Evolutionary conservation across 1,284 basidiomycete genomes (phyloP), one percentile per base, ranked within the genome.

Genomic region (Filobasidium uniguttulatum): DNA sequence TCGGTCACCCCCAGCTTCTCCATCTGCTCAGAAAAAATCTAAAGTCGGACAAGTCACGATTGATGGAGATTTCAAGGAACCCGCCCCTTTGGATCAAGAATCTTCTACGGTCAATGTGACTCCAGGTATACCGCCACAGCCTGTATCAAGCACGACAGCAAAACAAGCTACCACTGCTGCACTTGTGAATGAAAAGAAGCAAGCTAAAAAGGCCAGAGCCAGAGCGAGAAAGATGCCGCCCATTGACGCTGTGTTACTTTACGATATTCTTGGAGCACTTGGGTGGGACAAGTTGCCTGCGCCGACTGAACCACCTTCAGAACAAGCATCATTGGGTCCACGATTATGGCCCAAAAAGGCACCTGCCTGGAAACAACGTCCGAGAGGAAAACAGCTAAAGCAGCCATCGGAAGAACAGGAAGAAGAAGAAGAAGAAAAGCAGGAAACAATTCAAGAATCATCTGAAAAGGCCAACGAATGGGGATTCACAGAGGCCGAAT

Each of bases 401-500:
- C 17, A 43, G 26, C 12, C 19, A 19, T 4, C 36, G 12, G 20
- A 20, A 12, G 41, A 44, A n/a, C 20, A 14, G 8, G 28, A 23
- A 44, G 41, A 14, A 3, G n/a, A 2, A 7, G 41, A 44, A 14
- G 41, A 26, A 5, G 23, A 28, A 10, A 14, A 45, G 9, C n/a
- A n/a, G n/a, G 37, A 47, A 17, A 43, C 49, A 23, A 44, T 38
- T n/a, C 34, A 44, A 7, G 35, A 35, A 5, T 9, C 23, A 22
- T 19, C 15, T 2, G 52, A 53, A 8, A 46, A 35, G 22, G 34
- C 51, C 14, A 53, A 29, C 12, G 36, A 40, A 8, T 55, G 53
- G 53, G 46, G 48, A 4, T 55, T 55, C 25, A 49, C 53, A 8
- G 53, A 55, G 20, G 40, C 49, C 5, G 49, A 55, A 15, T 55